phyloP scores from a whole-genome alignment of 2,329 filamentous ascomycete genomes.

The Bipolaris victoriae region DNA sequence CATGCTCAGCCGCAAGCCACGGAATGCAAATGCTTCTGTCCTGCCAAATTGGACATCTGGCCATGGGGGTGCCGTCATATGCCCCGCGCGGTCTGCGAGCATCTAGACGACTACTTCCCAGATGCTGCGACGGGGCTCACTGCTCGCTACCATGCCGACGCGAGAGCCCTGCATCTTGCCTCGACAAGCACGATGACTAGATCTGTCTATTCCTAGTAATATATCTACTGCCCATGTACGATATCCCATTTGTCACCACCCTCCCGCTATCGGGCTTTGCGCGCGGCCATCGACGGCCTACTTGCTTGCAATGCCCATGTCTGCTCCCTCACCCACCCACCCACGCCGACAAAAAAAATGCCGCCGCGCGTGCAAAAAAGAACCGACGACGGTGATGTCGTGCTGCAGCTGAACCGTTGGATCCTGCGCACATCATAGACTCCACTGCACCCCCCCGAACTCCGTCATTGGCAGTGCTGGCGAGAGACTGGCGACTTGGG shows the following conservation, averaged over 20 bases:
- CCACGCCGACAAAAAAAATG: not conserved
- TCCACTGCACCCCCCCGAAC: constrained; percentile 18
- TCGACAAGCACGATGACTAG: not conserved
- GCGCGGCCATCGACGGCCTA: not conserved
- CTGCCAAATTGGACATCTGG: not conserved
- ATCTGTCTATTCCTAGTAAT: too few relatives aligned
- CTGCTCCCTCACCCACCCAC: not conserved
- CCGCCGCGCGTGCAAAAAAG: not conserved
- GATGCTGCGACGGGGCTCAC: constrained; percentile 9
- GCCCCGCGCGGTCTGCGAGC: constrained; percentile 5
- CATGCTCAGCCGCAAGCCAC: not conserved
- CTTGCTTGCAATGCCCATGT: not conserved
- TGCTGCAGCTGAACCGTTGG: constrained; percentile 17
- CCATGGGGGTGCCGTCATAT: not conserved
- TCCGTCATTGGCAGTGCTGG: constrained; percentile 30
- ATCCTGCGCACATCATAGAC: constrained; percentile 19
- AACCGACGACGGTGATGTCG: constrained; percentile 12
- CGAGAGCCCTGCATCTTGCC: constrained; percentile 12
- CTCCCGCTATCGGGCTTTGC: constrained; percentile 10
- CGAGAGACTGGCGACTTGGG: constrained; percentile 7
- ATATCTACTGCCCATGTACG: not conserved
- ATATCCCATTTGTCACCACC: constrained; percentile 15
- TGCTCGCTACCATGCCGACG: constrained; percentile 6
- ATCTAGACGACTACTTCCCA: constrained; percentile 10
- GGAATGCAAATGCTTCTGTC: not conserved